Conservation (phyloP, 2,329 filamentous ascomycete genomes). For the Lecanicillium sp. region DNA sequence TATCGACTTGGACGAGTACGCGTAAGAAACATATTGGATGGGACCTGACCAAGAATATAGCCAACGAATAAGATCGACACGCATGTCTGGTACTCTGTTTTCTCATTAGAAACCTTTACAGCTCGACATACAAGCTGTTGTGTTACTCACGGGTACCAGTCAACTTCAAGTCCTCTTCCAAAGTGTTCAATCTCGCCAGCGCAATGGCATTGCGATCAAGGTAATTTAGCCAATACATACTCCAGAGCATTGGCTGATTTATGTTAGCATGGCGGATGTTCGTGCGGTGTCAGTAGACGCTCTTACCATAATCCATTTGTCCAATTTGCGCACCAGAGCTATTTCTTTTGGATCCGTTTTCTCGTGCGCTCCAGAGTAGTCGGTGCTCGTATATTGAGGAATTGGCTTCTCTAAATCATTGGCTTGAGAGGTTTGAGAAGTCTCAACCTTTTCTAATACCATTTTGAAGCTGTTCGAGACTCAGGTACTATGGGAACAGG, state of each 20-base stretch:
- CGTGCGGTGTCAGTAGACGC: neutral
- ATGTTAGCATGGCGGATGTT: neutral
- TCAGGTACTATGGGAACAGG: too few species aligned
- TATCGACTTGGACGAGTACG: conserved; percentile 31
- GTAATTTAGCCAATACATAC: conserved; percentile 36
- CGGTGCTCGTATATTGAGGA: conserved; percentile 15
- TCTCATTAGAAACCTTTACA: too few species aligned
- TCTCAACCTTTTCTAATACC: too few species aligned
- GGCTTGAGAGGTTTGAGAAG: neutral
- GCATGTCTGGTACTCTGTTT: conserved; percentile 16
- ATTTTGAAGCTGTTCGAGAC: too few species aligned
- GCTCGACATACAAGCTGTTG: too few species aligned
- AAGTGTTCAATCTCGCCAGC: conserved; percentile 23
- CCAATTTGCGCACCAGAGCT: conserved; percentile 29
- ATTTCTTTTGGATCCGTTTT: conserved; percentile 32
- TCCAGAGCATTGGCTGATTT: conserved; percentile 11
- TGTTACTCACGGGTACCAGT: conserved; percentile 2
- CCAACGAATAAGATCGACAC: conserved; percentile 18
- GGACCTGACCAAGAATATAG: conserved; percentile 19
- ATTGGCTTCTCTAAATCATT: conserved; percentile 10
- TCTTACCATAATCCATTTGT: conserved; percentile 28
- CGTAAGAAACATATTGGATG: conserved; percentile 24
- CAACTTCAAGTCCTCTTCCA: conserved; percentile 16
- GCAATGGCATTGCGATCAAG: conserved; percentile 40
- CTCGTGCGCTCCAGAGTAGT: conserved; percentile 29